A percentile compares a stretch with the other conserved stretches of the same genome.
These are phyloP conservation scores for Lepiota subincarnata DNA, from an alignment of 768 basidiomycete species.

Conservation along the genomic window DNA sequence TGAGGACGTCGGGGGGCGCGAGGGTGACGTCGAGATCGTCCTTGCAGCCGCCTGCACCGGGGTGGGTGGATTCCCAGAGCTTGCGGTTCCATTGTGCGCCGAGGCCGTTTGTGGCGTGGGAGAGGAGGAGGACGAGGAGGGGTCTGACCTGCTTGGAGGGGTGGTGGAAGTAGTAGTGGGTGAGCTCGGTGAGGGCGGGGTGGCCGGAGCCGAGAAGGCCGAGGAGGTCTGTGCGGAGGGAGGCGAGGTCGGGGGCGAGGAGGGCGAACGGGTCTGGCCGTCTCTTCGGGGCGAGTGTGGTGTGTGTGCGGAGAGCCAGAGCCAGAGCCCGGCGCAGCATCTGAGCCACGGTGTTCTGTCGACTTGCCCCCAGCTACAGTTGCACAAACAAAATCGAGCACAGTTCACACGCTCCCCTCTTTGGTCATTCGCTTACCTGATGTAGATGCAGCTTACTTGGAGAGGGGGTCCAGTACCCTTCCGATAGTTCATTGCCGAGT, in stretches of 20 bases:
- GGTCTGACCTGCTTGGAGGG: constrained; percentile 90
- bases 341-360: neutral
- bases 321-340: constrained; percentile 7
- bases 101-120: constrained; percentile 88
- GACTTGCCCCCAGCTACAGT: too few relatives aligned
- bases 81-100: constrained; percentile 58
- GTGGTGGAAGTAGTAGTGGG: constrained; percentile 89
- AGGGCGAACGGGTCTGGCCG: constrained; percentile 63
- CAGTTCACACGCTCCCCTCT: constrained; percentile 5
- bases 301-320: neutral
- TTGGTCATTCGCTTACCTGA: constrained; percentile 1
- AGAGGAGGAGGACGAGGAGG: constrained; percentile 78
- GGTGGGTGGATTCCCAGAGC: constrained; percentile 47
- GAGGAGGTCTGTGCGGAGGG: constrained; percentile 65
- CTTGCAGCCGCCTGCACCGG: constrained; percentile 43
- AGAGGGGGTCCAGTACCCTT: too few relatives aligned
- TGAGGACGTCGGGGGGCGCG: constrained; percentile 70
- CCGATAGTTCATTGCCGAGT: too few relatives aligned
- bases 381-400: too few relatives aligned
- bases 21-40: constrained; percentile 70
- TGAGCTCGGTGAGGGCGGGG: constrained; percentile 76
- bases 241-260: constrained; percentile 62
- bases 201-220: constrained; percentile 79
- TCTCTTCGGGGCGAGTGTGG: neutral
- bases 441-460: too few relatives aligned